phyloP scores from a whole-genome alignment of 768 basidiomycete genomes.

The Sarcodon aspratus region DNA sequence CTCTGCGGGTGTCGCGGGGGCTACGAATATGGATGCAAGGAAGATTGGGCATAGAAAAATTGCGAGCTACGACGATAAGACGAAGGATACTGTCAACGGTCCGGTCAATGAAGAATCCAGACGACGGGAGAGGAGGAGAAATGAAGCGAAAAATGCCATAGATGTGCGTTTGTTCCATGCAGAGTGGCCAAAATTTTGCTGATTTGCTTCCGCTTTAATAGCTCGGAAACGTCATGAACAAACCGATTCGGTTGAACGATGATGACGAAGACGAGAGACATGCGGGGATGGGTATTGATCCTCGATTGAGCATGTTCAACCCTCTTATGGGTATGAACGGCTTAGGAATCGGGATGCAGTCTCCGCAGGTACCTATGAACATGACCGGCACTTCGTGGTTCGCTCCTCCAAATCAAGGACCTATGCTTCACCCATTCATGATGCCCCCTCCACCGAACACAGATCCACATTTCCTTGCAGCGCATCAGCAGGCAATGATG shows the following conservation, averaged over 20 bases:
- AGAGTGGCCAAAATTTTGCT: conserved; percentile 2
- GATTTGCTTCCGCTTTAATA: conserved; percentile 17
- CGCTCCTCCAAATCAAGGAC: conserved; percentile 1
- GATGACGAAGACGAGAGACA: conserved; percentile 20
- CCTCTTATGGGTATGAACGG: conserved; percentile 16
- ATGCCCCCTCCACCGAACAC: conserved; percentile 23
- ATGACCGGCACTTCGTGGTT: conserved; percentile 14
- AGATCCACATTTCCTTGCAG: conserved; percentile 52
- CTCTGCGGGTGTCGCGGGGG: conserved; percentile 4
- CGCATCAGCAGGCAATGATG: conserved; percentile 85
- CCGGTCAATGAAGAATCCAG: conserved; percentile 33
- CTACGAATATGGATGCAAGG: conserved; percentile 10
- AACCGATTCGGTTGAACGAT: conserved; percentile 35
- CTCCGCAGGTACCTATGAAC: conserved; percentile 16
- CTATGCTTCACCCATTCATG: conserved; percentile 12
- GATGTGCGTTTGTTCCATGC: conserved; percentile 45
- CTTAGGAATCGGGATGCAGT: conserved; percentile 17
- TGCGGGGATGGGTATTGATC: conserved; percentile 15
- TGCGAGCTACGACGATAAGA: conserved; percentile 53
- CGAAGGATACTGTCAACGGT: conserved; percentile 15
- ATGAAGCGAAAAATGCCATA: conserved; percentile 79
- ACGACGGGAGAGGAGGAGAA: conserved; percentile 63
- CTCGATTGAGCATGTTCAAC: conserved; percentile 25
- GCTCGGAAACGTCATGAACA: conserved; percentile 86
- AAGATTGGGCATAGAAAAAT: conserved; percentile 33